Evolutionary conservation across 345 rosid species (phyloP), one percentile per base, ranked within the genome.

Genomic region (Sapria himalayana): DNA sequence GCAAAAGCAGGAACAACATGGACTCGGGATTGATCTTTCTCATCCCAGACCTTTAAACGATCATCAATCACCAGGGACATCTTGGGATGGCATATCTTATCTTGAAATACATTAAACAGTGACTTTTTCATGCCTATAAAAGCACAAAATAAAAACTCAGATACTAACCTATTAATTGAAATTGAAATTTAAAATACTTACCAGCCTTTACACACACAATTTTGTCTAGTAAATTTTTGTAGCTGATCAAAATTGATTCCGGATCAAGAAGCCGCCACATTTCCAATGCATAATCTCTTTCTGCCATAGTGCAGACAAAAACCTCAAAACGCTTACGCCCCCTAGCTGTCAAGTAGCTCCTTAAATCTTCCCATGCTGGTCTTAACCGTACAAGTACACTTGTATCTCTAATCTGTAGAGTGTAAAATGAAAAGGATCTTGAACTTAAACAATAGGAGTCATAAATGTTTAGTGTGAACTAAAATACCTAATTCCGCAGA

Each of bases 211-310:
- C 99, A 55, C 99, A 84, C 29, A 80, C 94, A 41, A 91, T 75
- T 39, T 95, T 81, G 50, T 75, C 69, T 60, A 75, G 61, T 41
- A 91, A 50, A 49, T 84, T 76, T 63, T 70, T 77, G 21, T 72
- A 40, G 61, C 50, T 73, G 31, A 91, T 91, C 70, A 91, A 62
- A 62, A 71, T 91, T 57, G 85, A 78, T 35, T 80, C 96, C 33
- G 99, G 99, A 55, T 91, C 96, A 63, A 91, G 95, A 63, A 91
- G 99, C 70, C 96, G 73, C 99, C 96, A 91, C 94, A 91, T 91
- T 64, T 91, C 99, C 45, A 84, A 60, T 39, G 99, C 96, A 55
- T 91, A 91, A 63, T 91, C 96, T 63, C 81, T 75, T 64, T 91
- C 96, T 48, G 99, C 96, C 99, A 91, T 91, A 3, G 99, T 91